Percentiles rank a stretch among this genome's conserved stretches.
Evolutionary conservation across 495 filamentous ascomycete genomes (phyloP).

Genomic region (Entonaema liquescens): DNA sequence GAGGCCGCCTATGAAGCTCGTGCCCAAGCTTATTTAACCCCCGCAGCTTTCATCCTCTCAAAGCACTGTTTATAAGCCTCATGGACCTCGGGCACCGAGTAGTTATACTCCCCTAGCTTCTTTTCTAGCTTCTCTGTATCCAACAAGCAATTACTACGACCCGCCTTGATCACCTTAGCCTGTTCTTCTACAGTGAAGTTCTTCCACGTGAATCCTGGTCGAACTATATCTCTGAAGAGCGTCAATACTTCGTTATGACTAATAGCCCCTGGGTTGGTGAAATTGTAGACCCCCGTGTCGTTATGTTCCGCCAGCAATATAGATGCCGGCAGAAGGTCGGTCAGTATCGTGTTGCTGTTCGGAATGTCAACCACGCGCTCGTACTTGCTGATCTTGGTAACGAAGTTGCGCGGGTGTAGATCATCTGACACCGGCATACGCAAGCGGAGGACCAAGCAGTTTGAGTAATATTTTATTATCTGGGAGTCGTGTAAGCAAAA

Average conservation of each 20-base stretch:
- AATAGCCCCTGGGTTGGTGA: slow-evolving; percentile 74
- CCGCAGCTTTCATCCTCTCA: slow-evolving; percentile 69
- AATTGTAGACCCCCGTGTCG: slow-evolving; percentile 71
- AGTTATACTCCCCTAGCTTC: slow-evolving; percentile 68
- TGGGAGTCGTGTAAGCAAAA: slow-evolving; percentile 42
- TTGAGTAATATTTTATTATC: slow-evolving; percentile 68
- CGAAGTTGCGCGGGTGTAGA: slow-evolving; percentile 70
- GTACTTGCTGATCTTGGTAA: slow-evolving; percentile 73
- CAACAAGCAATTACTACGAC: slow-evolving; percentile 69
- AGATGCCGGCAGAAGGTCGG: slow-evolving; percentile 68
- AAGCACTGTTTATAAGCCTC: slow-evolving; percentile 69
- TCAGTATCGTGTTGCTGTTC: slow-evolving; percentile 72
- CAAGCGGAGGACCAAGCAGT: slow-evolving; percentile 67
- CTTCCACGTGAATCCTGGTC: slow-evolving; percentile 69
- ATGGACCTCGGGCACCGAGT: slow-evolving; percentile 67
- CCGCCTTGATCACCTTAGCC: slow-evolving; percentile 71
- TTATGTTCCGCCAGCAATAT: slow-evolving; percentile 67
- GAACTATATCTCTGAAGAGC: slow-evolving; percentile 68
- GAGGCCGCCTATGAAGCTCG: background rate
- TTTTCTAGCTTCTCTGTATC: slow-evolving; percentile 67
- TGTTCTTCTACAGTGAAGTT: slow-evolving; percentile 73
- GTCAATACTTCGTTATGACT: slow-evolving; percentile 72
- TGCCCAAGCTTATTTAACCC: slow-evolving; percentile 51
- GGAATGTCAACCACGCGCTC: slow-evolving; percentile 70
- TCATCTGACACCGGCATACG: slow-evolving; percentile 76